phyloP scores from a whole-genome alignment of 805 yeast genomes.

The Nakazawaea pomicola region DNA sequence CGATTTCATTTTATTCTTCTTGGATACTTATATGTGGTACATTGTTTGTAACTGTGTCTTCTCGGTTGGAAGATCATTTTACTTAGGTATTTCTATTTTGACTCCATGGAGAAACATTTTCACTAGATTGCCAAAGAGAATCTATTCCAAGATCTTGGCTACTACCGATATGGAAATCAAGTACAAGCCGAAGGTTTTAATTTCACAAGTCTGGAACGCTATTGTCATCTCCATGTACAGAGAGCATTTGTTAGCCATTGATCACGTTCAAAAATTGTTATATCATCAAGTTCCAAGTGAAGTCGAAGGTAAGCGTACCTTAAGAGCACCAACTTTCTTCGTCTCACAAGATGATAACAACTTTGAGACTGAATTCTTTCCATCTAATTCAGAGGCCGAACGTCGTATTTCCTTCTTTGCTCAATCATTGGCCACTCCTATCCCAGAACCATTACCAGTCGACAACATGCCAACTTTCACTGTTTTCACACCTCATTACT shows the following conservation, averaged over 20 bases:
- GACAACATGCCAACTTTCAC: constrained; percentile 99
- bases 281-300: constrained; percentile 99
- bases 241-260: constrained; percentile 96
- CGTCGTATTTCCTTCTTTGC: constrained; percentile 99
- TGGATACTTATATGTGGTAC: constrained; percentile 99
- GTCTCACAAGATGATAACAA: constrained; percentile 96
- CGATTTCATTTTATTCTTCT: constrained; percentile 91
- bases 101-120: constrained; percentile 99
- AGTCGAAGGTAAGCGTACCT: constrained; percentile 95
- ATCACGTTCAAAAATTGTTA: constrained; percentile 94
- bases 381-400: constrained; percentile 95
- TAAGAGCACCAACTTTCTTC: constrained; percentile 98
- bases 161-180: constrained; percentile 99
- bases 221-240: constrained; percentile 99
- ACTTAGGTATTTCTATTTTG: constrained; percentile 96
- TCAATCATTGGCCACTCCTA: constrained; percentile 96
- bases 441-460: constrained; percentile 97
- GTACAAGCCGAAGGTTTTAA: constrained; percentile 96
- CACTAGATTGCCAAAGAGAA: constrained; percentile 97
- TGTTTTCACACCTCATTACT: constrained; percentile 92
- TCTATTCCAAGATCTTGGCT: constrained; percentile 94
- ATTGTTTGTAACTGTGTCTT: constrained; percentile 90
- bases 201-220: constrained; percentile 99
- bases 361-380: constrained; percentile 95
- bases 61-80: constrained; percentile 97